Evolutionary conservation across 2,329 filamentous ascomycete species (phyloP), one percentile per base, ranked within the genome.

Genomic region (Microdochium bolleyi): DNA sequence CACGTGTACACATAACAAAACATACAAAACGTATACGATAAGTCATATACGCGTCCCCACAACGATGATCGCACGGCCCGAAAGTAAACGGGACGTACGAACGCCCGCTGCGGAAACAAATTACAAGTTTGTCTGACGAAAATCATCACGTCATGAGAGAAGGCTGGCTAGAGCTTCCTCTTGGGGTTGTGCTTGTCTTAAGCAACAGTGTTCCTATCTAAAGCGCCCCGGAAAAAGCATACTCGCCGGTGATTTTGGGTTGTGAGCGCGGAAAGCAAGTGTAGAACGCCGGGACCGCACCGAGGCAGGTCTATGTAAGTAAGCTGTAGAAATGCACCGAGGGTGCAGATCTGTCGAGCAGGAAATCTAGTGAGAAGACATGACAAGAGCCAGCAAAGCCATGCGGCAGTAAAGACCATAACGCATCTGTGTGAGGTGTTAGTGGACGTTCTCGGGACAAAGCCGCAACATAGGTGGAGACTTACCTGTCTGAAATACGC

Each of bases 401-500:
- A 99, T 99, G 69, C 94, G 88, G 72, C 89, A 95, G 79, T 96
- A 97, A 63, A 99, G 82, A 62, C 94, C 94, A 74, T 97, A 96
- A 73, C 87, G 84, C 92, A 96, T 96, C 92, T 96, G 64, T 54
- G 49, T 14, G 54, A 58, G 27, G 48, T 49, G 67, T 84, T 70
- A 83, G 76, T 59, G 59, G 14, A 50, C 21, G 8, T 32, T 30
- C 37, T 27, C 7, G 19, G 52, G 0, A 11, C 9, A 3, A 37
- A 38, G 49, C 13, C 24, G 38, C 5, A 44, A 11, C 7, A 38
- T 24, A n/a, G 30, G n/a, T 22, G 21, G 51, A 22, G 56, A 80
- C 88, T 84, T 74, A 96, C 92, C 88, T 99, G 94, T 88, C 94
- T 85, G 75, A 99, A 99, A 77, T 99, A 99, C 53, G 94, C 92